A percentile compares a stretch with the other conserved stretches of the same genome.
These are phyloP conservation scores for Carex arenaria DNA, from an alignment of 202 grass and related monocot genomes.

Conservation along the genomic window DNA sequence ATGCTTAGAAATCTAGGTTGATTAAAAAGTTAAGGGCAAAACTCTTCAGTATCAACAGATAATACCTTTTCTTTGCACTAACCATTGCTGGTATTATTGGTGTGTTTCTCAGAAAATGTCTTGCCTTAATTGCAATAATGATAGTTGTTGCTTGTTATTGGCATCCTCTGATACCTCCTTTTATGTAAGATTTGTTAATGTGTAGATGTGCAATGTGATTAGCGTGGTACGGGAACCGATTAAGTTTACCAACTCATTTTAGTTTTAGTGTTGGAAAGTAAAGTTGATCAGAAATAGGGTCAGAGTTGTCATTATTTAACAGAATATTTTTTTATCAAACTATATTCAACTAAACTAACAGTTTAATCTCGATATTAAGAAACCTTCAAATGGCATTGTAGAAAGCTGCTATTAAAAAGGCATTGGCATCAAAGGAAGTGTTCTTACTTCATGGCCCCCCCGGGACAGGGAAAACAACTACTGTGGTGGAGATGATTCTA, in stretches of 20 bases:
- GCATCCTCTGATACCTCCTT: not conserved
- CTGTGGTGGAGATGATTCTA: conserved; percentile 90
- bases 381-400: conserved; percentile 23
- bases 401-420: conserved; percentile 90
- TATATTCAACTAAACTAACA: not conserved
- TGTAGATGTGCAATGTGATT: not conserved
- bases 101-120: not conserved
- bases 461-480: conserved; percentile 97
- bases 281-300: not conserved
- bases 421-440: conserved; percentile 79
- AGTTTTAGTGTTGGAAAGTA: not conserved
- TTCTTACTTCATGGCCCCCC: conserved; percentile 98
- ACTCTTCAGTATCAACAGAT: not conserved
- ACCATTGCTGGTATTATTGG: not conserved
- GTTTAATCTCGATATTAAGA: not conserved
- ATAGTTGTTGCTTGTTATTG: not conserved
- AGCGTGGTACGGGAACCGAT: not conserved
- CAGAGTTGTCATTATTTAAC: not conserved
- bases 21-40: not conserved
- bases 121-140: not conserved
- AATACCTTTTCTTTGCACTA: not conserved
- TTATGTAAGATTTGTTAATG: conserved; percentile 1
- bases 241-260: not conserved
- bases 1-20: not conserved
- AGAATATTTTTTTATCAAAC: not conserved